Evolutionary conservation across 2,329 filamentous ascomycete genomes (phyloP), one percentile per base, ranked within the genome.

Genomic region (Ampelomyces quisqualis): DNA sequence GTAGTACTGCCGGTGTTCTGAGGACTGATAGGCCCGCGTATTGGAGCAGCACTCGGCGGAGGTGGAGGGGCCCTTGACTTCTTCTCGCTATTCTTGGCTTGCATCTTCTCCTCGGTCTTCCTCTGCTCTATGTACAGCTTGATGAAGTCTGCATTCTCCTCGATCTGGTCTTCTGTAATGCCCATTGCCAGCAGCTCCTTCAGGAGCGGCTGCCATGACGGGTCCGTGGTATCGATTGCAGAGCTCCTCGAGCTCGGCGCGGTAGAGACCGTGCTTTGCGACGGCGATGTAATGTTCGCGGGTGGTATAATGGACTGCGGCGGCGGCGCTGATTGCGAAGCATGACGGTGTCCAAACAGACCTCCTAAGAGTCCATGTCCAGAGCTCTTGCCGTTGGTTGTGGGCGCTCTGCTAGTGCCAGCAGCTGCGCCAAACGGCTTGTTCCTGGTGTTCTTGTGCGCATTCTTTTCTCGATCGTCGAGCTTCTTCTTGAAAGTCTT

Each of bases 401-500:
- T 33, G 18, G 57, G 47, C 13, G 45, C 50, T 15, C 47, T 52
- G 26, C 45, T 52, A 19, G 43, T 58, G 18, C 60, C 61, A 11
- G 57, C 47, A 10, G 58, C 45, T 2, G 73, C 73, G 5, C 73
- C 71, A 58, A 95, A 95, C 0, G 87, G 85, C 22, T 86, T 91
- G 49, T 82, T 78, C 66, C 77, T 83, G 3, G 90, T 96, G 49
- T 85, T 83, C 73, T 94, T 94, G 73, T 85, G 91, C 27, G 90
- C 91, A 71, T 91, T 90, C 79, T 95, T 96, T 73, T 97, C 90
- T 52, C 90, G 80, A 64, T 96, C 90, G 57, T 93, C 85, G 80
- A 98, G 88, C 76, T 96, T 97, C 78, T 96, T 95, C 70, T 90
- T 85, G 73, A 98, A 97, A 44, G 88, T 87, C 72, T 88, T 94